Conservation (phyloP, 2,329 filamentous ascomycete genomes). For the Calonectria crousiana region DNA sequence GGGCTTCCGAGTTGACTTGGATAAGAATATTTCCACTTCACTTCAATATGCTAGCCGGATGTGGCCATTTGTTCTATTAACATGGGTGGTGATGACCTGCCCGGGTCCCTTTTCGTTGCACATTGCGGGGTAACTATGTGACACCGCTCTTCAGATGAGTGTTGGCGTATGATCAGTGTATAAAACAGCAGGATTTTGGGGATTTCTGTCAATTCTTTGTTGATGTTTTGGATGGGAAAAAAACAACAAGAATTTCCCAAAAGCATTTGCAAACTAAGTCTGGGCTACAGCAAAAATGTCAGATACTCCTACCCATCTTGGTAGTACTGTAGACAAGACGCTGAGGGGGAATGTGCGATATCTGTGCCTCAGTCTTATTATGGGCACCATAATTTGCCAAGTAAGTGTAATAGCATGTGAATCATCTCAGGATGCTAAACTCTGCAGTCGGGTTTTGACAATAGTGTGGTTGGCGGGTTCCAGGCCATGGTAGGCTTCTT, state of each 20-base stretch:
- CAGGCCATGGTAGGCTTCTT: neutral
- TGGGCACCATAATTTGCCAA: neutral
- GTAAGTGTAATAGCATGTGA: neutral
- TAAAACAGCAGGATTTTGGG: too few relatives aligned
- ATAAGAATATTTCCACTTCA: neutral
- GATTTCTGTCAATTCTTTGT: too few relatives aligned
- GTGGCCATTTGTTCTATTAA: neutral
- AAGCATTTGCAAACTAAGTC: too few relatives aligned
- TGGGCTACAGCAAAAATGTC: too few relatives aligned
- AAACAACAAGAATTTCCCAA: too few relatives aligned
- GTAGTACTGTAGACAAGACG: neutral
- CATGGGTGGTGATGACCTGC: too few relatives aligned
- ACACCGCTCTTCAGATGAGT: neutral
- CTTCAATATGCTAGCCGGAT: neutral
- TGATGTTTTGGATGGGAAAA: too few relatives aligned
- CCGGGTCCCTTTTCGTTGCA: too few relatives aligned
- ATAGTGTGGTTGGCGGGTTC: neutral
- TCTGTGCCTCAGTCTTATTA: neutral
- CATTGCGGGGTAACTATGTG: neutral
- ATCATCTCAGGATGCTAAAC: neutral
- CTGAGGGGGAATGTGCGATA: neutral
- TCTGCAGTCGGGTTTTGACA: neutral
- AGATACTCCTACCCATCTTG: too few relatives aligned
- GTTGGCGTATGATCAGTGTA: too few relatives aligned
- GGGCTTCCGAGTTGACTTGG: neutral